Conservation (phyloP, 768 basidiomycete genomes). For the Lyophyllum atratum region DNA sequence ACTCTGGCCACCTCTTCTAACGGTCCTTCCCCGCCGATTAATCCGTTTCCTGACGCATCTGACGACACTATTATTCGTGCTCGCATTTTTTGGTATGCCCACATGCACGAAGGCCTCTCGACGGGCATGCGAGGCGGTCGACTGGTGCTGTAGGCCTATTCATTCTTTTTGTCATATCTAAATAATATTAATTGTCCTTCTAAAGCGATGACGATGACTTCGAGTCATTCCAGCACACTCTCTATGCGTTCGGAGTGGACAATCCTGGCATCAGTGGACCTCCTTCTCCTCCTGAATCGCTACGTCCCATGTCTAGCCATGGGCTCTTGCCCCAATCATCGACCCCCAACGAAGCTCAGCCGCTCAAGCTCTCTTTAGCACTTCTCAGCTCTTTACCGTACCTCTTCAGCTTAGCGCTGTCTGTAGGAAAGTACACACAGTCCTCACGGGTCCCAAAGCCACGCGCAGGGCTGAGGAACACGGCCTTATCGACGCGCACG, state of each 20-base stretch:
- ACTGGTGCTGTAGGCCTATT: constrained; percentile 64
- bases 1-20: constrained; percentile 45
- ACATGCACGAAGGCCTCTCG: constrained; percentile 82
- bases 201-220: constrained; percentile 76
- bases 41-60: constrained; percentile 48
- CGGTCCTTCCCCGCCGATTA: constrained; percentile 21
- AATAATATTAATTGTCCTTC: background rate
- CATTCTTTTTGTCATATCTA: background rate
- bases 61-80: constrained; percentile 70
- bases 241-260: constrained; percentile 37
- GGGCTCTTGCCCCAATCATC: constrained; percentile 8
- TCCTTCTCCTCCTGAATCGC: constrained; percentile 15
- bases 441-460: constrained; percentile 79
- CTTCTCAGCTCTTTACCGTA: constrained; percentile 62
- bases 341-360: constrained; percentile 17
- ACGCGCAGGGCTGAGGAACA: constrained; percentile 54
- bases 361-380: constrained; percentile 49
- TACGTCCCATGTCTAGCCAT: constrained; percentile 17
- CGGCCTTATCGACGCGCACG: constrained; percentile 58
- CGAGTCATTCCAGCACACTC: constrained; percentile 64
- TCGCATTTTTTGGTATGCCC: constrained; percentile 88
- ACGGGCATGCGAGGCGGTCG: constrained; percentile 86
- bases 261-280: constrained; percentile 9
- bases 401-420: constrained; percentile 76
- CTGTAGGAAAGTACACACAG: constrained; percentile 76